phyloP scores from a whole-genome alignment of 2,329 filamentous ascomycete species.

The Fusarium anguioides region DNA sequence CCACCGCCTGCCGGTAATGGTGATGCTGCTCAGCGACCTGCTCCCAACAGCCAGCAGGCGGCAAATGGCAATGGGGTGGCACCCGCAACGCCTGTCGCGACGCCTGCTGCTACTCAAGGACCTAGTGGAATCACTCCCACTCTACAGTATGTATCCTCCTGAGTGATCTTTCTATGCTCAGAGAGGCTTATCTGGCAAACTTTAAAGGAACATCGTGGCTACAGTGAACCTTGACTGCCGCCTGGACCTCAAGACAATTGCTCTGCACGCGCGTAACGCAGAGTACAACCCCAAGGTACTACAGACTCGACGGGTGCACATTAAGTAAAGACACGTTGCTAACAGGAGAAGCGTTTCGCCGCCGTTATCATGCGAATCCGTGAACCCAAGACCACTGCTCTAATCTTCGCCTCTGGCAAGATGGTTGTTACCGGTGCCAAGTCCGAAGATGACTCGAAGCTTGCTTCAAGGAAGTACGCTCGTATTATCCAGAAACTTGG shows the following conservation, averaged over 20 bases:
- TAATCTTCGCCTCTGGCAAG: constrained; percentile 98
- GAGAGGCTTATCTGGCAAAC: constrained; percentile 64
- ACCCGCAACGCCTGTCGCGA: constrained; percentile 90
- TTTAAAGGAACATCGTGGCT: constrained; percentile 93
- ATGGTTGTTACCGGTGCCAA: constrained; percentile 99
- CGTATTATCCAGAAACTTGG: constrained; percentile 99
- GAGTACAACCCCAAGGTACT: constrained; percentile 98
- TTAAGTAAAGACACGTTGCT: constrained; percentile 42
- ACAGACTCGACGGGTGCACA: constrained; percentile 45
- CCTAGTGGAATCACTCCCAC: constrained; percentile 92
- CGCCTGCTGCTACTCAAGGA: constrained; percentile 82
- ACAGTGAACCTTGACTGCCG: constrained; percentile 98
- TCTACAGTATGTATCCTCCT: constrained; percentile 87
- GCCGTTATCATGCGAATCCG: constrained; percentile 99
- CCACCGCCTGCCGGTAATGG: constrained; percentile 77
- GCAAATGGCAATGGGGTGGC: constrained; percentile 81
- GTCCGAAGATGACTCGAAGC: constrained; percentile 96
- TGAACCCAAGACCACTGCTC: constrained; percentile 96
- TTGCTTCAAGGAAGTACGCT: constrained; percentile 96
- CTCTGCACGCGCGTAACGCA: constrained; percentile 95
- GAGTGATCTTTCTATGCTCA: constrained; percentile 50
- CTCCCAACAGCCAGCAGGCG: constrained; percentile 64
- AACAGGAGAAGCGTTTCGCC: constrained; percentile 82
- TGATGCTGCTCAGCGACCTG: constrained; percentile 57
- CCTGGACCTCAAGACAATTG: constrained; percentile 98